Evolutionary conservation across 2,329 filamentous ascomycete genomes (phyloP), one percentile per base, ranked within the genome.

Genomic region (Byssothecium circinans): DNA sequence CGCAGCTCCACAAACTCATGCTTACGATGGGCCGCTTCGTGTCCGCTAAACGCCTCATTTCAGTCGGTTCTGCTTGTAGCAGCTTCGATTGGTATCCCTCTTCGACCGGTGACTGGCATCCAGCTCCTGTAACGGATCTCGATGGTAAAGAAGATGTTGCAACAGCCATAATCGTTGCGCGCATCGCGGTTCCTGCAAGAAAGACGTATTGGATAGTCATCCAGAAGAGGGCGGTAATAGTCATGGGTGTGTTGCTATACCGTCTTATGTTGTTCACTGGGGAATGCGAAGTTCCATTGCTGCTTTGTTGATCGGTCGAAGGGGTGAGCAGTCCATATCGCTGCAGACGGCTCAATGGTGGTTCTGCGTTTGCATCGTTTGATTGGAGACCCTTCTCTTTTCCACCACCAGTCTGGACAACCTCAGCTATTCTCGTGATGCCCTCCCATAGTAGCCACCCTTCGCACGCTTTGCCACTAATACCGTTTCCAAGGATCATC

Each of bases 381-480:
- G 59, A 57, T 64, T 59, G 57, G 34, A 29, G 22, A 8, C 53
- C 54, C 45, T 65, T 47, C 55, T 64, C 65, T 60, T 68, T 54
- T 23, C 54, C 36, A 58, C 60, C 37, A 67, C 64, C 52, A 34
- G 58, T 62, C 53, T 67, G 68, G 64, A 80, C 63, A 39, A 74
- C 67, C 52, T 79, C 77, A 50, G 82, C 80, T 52, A 87, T 72
- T 65, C 92, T 95, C 57, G 85, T 87, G 52, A 95, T 81, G 48
- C 83, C 81, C 68, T 95, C 91, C 83, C 87, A 96, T 57, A 97
- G 72, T 63, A 96, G 81, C 89, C 89, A 95, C 19, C 89, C 88
- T 72, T 97, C 86, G 58, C 88, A 90, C 33, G 88, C 80, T 68
- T 87, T 95, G 62, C 86, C 88, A 61, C 85, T 84, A 60, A 96